Conservation (phyloP, 495 filamentous ascomycete species). For the Xylaria castorea region DNA sequence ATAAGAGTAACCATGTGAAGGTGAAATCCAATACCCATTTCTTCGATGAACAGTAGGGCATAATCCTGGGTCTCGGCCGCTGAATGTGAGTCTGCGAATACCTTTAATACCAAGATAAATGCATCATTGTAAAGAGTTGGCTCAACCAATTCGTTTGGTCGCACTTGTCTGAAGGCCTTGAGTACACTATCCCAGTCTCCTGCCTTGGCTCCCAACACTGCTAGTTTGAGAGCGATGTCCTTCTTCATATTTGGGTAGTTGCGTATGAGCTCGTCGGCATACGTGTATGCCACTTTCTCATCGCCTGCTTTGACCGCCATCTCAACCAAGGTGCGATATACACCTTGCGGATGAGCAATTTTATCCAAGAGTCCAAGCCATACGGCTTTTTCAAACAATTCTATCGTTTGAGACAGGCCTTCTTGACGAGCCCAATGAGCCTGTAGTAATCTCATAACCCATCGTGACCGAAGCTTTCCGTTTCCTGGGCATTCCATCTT, state of each 20-base stretch:
- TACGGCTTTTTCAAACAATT: constrained; percentile 37
- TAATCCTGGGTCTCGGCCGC: constrained; percentile 52
- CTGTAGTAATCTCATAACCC: constrained; percentile 44
- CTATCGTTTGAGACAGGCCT: constrained; percentile 35
- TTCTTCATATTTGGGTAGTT: constrained; percentile 32
- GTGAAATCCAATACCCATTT: constrained; percentile 44
- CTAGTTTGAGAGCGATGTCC: constrained; percentile 45
- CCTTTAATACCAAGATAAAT: constrained; percentile 54
- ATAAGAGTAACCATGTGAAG: constrained; percentile 51
- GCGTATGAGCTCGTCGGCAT: constrained; percentile 32
- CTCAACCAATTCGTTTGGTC: background rate
- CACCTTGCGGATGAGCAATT: constrained; percentile 32
- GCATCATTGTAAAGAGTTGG: constrained; percentile 36
- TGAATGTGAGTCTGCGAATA: constrained; percentile 49
- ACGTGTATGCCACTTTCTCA: constrained; percentile 37
- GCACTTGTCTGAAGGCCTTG: constrained; percentile 37
- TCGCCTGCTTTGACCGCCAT: constrained; percentile 48
- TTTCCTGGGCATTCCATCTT: constrained; percentile 25
- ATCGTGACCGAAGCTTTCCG: constrained; percentile 35
- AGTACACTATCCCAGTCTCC: constrained; percentile 56
- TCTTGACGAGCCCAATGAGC: constrained; percentile 40
- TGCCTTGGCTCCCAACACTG: constrained; percentile 45
- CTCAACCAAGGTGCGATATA: constrained; percentile 50
- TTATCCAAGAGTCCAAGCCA: constrained; percentile 30
- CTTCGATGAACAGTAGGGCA: constrained; percentile 42